phyloP scores from a whole-genome alignment of 371 early-diverging fungal genomes.

The Entomophthora muscae region DNA sequence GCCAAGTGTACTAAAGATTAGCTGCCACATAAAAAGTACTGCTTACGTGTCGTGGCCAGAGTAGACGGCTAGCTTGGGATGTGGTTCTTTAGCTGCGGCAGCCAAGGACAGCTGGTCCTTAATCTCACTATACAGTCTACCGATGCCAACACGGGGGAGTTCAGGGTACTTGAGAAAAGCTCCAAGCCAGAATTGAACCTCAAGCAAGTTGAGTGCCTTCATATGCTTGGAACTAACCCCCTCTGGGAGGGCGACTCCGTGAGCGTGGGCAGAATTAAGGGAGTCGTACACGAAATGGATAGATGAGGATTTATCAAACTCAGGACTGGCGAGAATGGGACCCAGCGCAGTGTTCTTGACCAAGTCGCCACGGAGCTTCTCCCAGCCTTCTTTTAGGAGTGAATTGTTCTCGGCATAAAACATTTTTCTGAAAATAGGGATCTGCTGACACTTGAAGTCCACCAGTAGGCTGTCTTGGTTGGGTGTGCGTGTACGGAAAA shows the following conservation, averaged over 20 bases:
- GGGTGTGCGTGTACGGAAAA: slow-evolving; percentile 19
- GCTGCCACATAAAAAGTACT: no score
- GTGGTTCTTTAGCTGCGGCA: slow-evolving; percentile 13
- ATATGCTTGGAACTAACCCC: slow-evolving; percentile 14
- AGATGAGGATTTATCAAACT: neutral
- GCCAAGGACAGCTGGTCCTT: slow-evolving; percentile 21
- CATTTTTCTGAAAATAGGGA: slow-evolving; percentile 17
- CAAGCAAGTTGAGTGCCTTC: neutral
- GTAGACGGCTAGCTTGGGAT: slow-evolving; percentile 40
- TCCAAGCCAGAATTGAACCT: slow-evolving; percentile 6
- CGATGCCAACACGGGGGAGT: slow-evolving; percentile 26
- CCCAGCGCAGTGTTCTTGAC: slow-evolving; percentile 14
- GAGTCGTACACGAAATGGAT: slow-evolving; percentile 16
- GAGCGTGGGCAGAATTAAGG: slow-evolving; percentile 21
- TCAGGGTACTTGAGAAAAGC: slow-evolving; percentile 14
- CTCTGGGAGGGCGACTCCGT: slow-evolving; percentile 25
- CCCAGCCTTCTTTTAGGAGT: neutral
- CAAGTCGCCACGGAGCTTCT: neutral
- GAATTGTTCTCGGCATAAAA: neutral
- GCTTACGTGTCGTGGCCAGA: slow-evolving; percentile 59
- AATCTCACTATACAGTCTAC: slow-evolving; percentile 31
- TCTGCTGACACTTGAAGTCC: slow-evolving; percentile 21
- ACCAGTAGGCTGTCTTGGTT: slow-evolving; percentile 23
- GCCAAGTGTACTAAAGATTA: slow-evolving; percentile 29
- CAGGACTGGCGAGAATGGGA: slow-evolving; percentile 15